Percentiles rank a stretch among this genome's conserved stretches.
These are phyloP conservation scores for Postia placenta DNA, from an alignment of 768 basidiomycete species.

Conservation along the genomic window DNA sequence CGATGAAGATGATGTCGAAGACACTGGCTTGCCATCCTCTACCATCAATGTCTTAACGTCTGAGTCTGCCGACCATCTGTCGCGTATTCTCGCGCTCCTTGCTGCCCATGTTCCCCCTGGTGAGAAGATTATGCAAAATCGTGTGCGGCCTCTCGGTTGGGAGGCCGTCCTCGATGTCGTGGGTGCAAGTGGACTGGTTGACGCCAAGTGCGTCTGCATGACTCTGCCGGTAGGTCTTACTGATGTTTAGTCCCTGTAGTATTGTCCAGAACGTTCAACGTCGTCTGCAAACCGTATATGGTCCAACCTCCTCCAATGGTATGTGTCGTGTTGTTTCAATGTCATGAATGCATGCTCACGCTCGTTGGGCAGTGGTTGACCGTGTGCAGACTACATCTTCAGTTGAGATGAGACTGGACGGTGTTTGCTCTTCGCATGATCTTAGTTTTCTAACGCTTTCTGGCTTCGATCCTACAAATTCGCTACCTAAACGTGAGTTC, in stretches of 20 bases:
- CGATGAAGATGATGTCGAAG: constrained; percentile 22
- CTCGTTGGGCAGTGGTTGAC: constrained; percentile 1
- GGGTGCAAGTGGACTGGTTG: constrained; percentile 32
- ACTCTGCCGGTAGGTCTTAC: neutral
- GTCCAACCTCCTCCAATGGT: constrained; percentile 5
- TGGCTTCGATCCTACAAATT: constrained; percentile 1
- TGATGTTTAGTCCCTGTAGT: constrained; percentile 3
- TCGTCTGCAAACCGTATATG: constrained; percentile 12
- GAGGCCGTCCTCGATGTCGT: constrained; percentile 52
- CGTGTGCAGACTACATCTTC: neutral
- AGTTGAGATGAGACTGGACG: neutral
- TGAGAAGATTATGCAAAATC: constrained; percentile 57
- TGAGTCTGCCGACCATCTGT: constrained; percentile 39
- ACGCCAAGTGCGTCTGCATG: constrained; percentile 16
- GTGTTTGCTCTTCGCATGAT: constrained; percentile 3
- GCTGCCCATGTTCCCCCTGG: constrained; percentile 50
- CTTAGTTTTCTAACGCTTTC: constrained; percentile 10
- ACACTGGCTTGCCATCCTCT: constrained; percentile 24
- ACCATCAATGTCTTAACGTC: constrained; percentile 33
- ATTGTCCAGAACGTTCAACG: constrained; percentile 6
- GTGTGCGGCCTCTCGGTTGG: constrained; percentile 59
- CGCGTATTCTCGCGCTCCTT: constrained; percentile 46
- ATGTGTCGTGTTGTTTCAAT: neutral
- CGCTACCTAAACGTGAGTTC: constrained; percentile 8
- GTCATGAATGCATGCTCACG: neutral